Percentiles rank a stretch among this genome's conserved stretches.
These are phyloP conservation scores for Suillus occidentalis DNA, from an alignment of 768 basidiomycete genomes.

Conservation along the genomic window DNA sequence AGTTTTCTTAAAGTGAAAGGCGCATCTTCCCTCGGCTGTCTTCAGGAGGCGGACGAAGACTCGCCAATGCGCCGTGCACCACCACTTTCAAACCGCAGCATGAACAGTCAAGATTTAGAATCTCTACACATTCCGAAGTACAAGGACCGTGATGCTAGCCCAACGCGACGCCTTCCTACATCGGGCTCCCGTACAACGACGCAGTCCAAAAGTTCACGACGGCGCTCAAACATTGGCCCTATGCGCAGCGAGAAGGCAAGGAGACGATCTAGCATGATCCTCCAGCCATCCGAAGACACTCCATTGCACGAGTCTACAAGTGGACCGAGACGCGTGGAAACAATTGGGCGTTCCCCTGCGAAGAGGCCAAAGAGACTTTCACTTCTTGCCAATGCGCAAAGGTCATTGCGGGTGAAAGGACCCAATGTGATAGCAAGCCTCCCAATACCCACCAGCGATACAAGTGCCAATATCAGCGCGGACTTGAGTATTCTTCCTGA, in stretches of 20 bases:
- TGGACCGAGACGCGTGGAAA: conserved; percentile 43
- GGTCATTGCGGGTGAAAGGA: conserved; percentile 35
- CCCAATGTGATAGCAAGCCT: conserved; percentile 33
- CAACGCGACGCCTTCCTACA: conserved; percentile 47
- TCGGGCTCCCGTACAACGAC: conserved; percentile 42
- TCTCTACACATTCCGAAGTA: conserved; percentile 35
- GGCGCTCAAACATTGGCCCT: conserved; percentile 78
- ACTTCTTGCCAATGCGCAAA: conserved; percentile 41
- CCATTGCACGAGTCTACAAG: conserved; percentile 25
- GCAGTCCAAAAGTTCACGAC: conserved; percentile 42
- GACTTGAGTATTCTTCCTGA: conserved; percentile 29
- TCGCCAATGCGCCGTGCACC: conserved; percentile 29
- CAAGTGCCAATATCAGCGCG: conserved; percentile 41
- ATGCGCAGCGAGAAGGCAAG: conserved; percentile 69
- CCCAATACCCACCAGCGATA: conserved; percentile 38
- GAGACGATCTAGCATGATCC: conserved; percentile 80
- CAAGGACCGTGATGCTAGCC: conserved; percentile 40
- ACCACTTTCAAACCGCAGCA: conserved; percentile 66
- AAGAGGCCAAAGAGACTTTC: conserved; percentile 63
- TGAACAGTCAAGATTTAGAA: conserved; percentile 44
- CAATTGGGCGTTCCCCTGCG: conserved; percentile 49
- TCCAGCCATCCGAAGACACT: conserved; percentile 51
- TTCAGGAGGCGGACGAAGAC: conserved; percentile 74
- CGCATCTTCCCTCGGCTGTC: conserved; percentile 53
- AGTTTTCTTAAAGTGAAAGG: conserved; percentile 61